Evolutionary conservation across 345 rosid genomes (phyloP).

Genomic region (Linum tenue): DNA sequence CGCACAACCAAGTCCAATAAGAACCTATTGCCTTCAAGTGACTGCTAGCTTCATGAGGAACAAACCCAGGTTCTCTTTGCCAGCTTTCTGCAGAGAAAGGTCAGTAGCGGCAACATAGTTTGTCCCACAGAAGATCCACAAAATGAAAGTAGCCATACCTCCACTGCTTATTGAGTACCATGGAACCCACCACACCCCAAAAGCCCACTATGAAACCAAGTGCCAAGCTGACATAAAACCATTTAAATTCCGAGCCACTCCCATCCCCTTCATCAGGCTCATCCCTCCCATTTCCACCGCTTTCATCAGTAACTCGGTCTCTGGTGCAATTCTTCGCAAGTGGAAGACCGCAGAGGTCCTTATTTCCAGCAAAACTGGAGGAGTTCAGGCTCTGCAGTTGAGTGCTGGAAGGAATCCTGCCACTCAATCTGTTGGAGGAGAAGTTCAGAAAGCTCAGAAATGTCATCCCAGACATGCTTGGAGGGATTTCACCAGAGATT

Average conservation of each 20-base stretch:
- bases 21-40: not conserved
- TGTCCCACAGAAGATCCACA: not conserved
- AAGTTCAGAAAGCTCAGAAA: slow-evolving; percentile 6
- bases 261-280: slow-evolving; percentile 1
- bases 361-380: slow-evolving; percentile 2
- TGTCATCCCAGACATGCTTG: slow-evolving; percentile 9
- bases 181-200: not conserved
- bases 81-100: not conserved
- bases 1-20: no score
- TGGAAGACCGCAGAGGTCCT: slow-evolving; percentile 1
- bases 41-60: not conserved
- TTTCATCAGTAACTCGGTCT: not conserved
- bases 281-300: not conserved
- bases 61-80: not conserved
- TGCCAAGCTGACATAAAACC: slow-evolving; percentile 6
- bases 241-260: not conserved
- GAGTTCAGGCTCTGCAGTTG: slow-evolving; percentile 9
- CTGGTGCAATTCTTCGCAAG: not conserved
- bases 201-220: slow-evolving; percentile 13
- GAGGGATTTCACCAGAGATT: slow-evolving; percentile 14
- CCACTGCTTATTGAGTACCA: slow-evolving; percentile 6
- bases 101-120: not conserved
- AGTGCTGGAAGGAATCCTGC: slow-evolving; percentile 14
- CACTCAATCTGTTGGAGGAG: slow-evolving; percentile 1
- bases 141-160: slow-evolving; percentile 1